Evolutionary conservation across 2,329 filamentous ascomycete species (phyloP).

Genomic region (Hypoxylon sp.): DNA sequence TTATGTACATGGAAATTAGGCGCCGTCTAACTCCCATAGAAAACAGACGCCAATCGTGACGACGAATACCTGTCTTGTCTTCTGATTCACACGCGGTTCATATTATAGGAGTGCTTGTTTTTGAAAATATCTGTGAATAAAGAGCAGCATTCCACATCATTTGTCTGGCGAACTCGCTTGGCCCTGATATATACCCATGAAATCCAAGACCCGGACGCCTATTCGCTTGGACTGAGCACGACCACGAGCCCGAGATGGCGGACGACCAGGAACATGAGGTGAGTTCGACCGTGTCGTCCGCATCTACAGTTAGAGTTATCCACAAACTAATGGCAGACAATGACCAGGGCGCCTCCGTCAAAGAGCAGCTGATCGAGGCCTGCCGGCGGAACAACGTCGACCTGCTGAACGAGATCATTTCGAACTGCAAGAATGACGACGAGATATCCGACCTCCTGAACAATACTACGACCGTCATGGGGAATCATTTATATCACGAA

Average conservation of each 20-base stretch:
- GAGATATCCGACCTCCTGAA: constrained; percentile 85
- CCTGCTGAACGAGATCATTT: constrained; percentile 81
- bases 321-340: constrained; percentile 34
- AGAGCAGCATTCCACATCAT: background rate
- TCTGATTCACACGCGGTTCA: background rate
- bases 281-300: background rate
- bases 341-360: constrained; percentile 85
- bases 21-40: constrained; percentile 25
- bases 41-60: constrained; percentile 30
- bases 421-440: constrained; percentile 69
- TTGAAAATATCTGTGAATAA: background rate
- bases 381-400: constrained; percentile 93
- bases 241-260: constrained; percentile 45
- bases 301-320: no score
- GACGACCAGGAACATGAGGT: constrained; percentile 54
- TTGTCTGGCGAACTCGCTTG: background rate
- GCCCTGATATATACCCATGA: background rate
- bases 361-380: constrained; percentile 90
- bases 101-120: background rate
- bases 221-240: background rate
- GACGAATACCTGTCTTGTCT: constrained; percentile 1
- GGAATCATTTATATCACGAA: constrained; percentile 90
- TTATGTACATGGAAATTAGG: constrained; percentile 11
- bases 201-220: background rate
- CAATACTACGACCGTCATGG: constrained; percentile 84